A percentile compares a stretch with the other conserved stretches of the same genome.
Conservation (phyloP, 108 stramenopile species). For the Discostella stelligeroides region DNA sequence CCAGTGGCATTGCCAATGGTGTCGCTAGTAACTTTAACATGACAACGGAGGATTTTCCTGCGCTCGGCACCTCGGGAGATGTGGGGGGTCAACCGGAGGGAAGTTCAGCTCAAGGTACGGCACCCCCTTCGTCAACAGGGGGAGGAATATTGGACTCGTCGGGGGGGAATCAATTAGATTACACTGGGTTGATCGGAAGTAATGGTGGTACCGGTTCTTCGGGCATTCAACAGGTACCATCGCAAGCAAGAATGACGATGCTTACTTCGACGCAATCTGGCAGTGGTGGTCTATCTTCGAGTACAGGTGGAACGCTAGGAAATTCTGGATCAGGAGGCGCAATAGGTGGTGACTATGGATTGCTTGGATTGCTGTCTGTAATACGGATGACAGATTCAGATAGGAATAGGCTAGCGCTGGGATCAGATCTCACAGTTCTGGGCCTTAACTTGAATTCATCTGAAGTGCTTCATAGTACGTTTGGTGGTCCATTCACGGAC, state of each 20-base stretch:
- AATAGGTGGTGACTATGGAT: constrained; percentile 90
- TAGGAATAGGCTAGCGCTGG: constrained; percentile 90
- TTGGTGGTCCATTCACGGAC: constrained; percentile 95
- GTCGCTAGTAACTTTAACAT: constrained; percentile 70
- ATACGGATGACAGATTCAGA: constrained; percentile 98
- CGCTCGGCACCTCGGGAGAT: constrained; percentile 42
- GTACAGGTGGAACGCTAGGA: constrained; percentile 37
- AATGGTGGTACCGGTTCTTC: constrained; percentile 11
- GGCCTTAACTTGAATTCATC: constrained; percentile 94
- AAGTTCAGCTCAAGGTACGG: constrained; percentile 21
- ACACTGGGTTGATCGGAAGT: constrained; percentile 49
- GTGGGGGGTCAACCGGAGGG: constrained; percentile 35
- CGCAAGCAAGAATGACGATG: constrained; percentile 33
- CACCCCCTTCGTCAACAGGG: constrained; percentile 16
- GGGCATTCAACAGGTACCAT: constrained; percentile 23
- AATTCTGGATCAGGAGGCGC: constrained; percentile 62
- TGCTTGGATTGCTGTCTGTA: constrained; percentile 91
- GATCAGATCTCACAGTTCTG: constrained; percentile 93
- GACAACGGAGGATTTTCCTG: constrained; percentile 88
- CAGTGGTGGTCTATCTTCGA: constrained; percentile 28
- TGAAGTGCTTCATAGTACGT: constrained; percentile 91
- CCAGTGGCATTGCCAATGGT: constrained; percentile 56
- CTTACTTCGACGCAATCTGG: constrained; percentile 39
- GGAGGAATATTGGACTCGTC: constrained; percentile 36
- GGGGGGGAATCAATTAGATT: constrained; percentile 45